Conservation (phyloP, 768 basidiomycete species). For the Arthromyces matolae region DNA sequence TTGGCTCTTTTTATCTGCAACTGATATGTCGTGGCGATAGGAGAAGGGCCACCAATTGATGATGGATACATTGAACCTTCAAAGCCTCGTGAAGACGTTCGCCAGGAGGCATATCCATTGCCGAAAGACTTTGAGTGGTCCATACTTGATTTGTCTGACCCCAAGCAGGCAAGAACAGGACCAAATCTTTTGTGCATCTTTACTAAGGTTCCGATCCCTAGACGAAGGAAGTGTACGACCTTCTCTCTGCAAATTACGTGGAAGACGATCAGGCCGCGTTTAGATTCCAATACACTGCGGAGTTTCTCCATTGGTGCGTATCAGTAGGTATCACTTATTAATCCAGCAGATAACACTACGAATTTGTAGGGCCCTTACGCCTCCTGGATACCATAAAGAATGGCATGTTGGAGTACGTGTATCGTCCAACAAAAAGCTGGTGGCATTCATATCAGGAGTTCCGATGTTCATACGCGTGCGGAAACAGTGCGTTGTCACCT, state of each 20-base stretch:
- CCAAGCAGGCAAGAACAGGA: constrained; percentile 53
- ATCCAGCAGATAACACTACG: not conserved
- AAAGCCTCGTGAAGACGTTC: constrained; percentile 71
- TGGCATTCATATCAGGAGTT: constrained; percentile 94
- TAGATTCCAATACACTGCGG: constrained; percentile 92
- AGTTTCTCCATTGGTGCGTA: constrained; percentile 86
- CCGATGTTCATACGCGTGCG: constrained; percentile 86
- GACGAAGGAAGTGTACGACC: constrained; percentile 89
- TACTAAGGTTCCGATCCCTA: constrained; percentile 27
- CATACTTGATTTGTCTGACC: constrained; percentile 71
- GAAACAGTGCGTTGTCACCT: constrained; percentile 53
- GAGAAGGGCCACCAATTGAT: constrained; percentile 57
- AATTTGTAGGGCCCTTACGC: constrained; percentile 77
- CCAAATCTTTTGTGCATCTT: not conserved
- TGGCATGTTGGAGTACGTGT: constrained; percentile 98
- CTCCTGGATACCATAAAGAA: constrained; percentile 88
- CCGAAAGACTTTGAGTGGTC: constrained; percentile 95
- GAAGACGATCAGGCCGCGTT: constrained; percentile 96
- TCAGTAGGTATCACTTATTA: constrained; percentile 13
- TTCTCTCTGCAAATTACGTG: constrained; percentile 91
- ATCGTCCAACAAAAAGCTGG: constrained; percentile 84
- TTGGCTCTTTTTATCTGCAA: no score
- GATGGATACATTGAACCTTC: constrained; percentile 91
- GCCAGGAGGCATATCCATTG: constrained; percentile 83
- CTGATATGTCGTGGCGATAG: constrained; percentile 32